Percentiles rank a stretch among this genome's conserved stretches.
These are phyloP conservation scores for Dictyostelium purpureum DNA, from an alignment of 78 protist genomes.

Conservation along the genomic window DNA sequence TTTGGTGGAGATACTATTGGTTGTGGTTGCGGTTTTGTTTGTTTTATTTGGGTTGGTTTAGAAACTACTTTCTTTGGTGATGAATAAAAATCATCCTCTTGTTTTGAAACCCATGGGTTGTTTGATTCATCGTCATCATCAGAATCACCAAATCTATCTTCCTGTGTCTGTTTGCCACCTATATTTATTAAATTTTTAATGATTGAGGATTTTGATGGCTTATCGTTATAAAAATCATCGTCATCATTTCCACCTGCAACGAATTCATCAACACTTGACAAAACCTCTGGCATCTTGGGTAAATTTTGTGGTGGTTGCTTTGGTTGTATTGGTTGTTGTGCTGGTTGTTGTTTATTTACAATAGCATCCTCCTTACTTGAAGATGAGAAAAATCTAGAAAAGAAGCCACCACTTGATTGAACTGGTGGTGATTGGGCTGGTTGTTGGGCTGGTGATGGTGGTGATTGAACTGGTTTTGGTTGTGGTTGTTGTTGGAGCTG, in stretches of 20 bases:
- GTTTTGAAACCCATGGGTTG: conserved; percentile 17
- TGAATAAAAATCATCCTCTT: not conserved
- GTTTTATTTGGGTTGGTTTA: not conserved
- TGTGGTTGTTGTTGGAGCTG: not conserved
- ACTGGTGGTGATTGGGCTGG: not conserved
- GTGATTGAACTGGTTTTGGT: not conserved
- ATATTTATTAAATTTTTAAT: not conserved
- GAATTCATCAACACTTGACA: conserved; percentile 49
- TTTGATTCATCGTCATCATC: conserved; percentile 32
- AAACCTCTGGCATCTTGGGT: not conserved
- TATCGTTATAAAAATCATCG: conserved; percentile 19
- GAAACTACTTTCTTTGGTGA: no score
- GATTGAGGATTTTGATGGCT: not conserved
- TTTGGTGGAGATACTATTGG: not conserved
- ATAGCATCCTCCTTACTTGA: no score
- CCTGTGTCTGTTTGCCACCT: not conserved
- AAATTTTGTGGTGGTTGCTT: not conserved
- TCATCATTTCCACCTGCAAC: conserved; percentile 5
- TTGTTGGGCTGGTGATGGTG: conserved; percentile 1
- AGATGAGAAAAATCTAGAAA: conserved; percentile 35
- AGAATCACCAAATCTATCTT: conserved; percentile 47
- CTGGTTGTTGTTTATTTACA: not conserved
- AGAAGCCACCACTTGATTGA: not conserved
- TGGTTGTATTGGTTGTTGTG: not conserved
- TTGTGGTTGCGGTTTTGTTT: not conserved